Conservation (phyloP, 495 filamentous ascomycete genomes). For the Elaphomyces granulatus region DNA sequence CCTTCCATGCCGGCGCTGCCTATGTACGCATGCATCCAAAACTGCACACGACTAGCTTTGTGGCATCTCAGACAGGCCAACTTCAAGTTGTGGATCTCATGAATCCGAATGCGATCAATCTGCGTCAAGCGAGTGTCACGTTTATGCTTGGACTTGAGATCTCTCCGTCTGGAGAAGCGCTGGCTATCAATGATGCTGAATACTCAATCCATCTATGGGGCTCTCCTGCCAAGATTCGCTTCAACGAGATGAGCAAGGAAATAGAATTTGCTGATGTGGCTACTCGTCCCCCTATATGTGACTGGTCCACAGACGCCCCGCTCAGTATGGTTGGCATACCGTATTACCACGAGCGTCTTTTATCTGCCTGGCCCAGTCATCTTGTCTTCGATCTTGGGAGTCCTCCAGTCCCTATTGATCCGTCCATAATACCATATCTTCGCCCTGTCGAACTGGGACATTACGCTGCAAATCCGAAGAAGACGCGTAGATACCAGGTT, state of each 20-base stretch:
- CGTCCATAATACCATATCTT: conserved; percentile 51
- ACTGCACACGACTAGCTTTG: conserved; percentile 82
- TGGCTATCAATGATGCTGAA: conserved; percentile 68
- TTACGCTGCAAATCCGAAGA: conserved; percentile 65
- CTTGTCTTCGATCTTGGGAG: conserved; percentile 70
- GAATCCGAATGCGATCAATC: conserved; percentile 78
- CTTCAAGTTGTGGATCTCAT: conserved; percentile 90
- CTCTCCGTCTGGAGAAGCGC: conserved; percentile 77
- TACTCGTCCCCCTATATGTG: conserved; percentile 33
- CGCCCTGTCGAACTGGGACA: conserved; percentile 54
- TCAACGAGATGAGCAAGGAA: conserved; percentile 69
- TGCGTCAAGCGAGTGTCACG: conserved; percentile 72
- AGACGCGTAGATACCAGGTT: conserved; percentile 61
- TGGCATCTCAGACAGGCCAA: conserved; percentile 78
- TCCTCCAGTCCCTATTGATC: conserved; percentile 62
- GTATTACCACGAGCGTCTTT: conserved; percentile 73
- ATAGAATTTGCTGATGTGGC: conserved; percentile 60
- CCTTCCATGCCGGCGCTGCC: conserved; percentile 81
- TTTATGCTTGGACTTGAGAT: conserved; percentile 68
- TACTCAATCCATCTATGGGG: conserved; percentile 82
- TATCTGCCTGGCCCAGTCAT: conserved; percentile 81
- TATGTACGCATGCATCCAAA: conserved; percentile 92
- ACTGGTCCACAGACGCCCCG: conserved; percentile 66
- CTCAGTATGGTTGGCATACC: conserved; percentile 82
- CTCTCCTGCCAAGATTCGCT: conserved; percentile 74